Evolutionary conservation across 2,329 filamentous ascomycete genomes (phyloP), one percentile per base, ranked within the genome.

Genomic region (Endoconidiophora polonica): DNA sequence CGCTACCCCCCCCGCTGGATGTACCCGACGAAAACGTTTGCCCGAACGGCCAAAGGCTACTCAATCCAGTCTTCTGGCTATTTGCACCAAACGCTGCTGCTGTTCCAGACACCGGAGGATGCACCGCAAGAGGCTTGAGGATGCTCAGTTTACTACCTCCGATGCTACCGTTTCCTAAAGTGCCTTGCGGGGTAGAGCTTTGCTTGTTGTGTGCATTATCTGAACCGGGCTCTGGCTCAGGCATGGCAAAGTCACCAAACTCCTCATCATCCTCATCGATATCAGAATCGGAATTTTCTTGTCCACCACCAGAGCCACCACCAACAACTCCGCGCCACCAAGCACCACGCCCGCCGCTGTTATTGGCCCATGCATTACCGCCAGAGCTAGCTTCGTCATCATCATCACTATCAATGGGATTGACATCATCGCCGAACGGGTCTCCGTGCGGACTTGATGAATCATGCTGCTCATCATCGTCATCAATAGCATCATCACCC

Each of bases 161-260:
- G 23, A 58, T 56, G 9, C 65, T 44, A 3, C 22, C 7, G 5
- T 23, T 33, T n/a, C 5, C 39, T 3, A 40, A 16, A 10, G 20
- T 16, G 16, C 42, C 40, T 16, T 46, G 18, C 6, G 39, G 20
- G 24, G 48, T 23, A 14, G 26, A 10, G 29, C 12, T 33, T 33
- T 37, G 7, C 12, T 23, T 10, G 37, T 33, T 7, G 44, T 26
- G 6, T 16, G 33, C 4, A 16, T 18, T 14, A 5, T 12, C 36
- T 4, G 41, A 33, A 37, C 57, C 53, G 57, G 57, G 42, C 56
- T 64, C 66, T 46, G 71, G 65, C 59, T 79, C 77, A 9, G 77
- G 73, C 65, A 82, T 76, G 55, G 76, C 77, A 56, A 82, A 82
- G 52, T 83, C 80, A 12, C 78, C 79, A 64, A 83, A 76, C 57